Evolutionary conservation across 2,329 filamentous ascomycete genomes (phyloP).

Genomic region (Leptosphaerulina australis): DNA sequence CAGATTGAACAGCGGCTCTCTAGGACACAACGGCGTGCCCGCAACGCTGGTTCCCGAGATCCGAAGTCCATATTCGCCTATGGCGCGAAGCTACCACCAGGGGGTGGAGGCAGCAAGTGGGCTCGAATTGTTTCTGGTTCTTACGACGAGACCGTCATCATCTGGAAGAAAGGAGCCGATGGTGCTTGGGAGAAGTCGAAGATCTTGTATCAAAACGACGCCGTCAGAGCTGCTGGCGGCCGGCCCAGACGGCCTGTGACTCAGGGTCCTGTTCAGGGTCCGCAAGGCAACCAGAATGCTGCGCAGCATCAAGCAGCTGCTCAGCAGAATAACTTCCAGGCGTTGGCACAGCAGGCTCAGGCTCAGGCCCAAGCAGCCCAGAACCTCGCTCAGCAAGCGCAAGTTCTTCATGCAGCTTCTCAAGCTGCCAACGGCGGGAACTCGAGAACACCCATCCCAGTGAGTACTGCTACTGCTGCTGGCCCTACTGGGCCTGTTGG

Average conservation of each 20-base stretch:
- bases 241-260: constrained; percentile 40
- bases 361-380: constrained; percentile 45
- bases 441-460: constrained; percentile 9
- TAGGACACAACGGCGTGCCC: constrained; percentile 44
- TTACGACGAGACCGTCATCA: constrained; percentile 93
- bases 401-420: constrained; percentile 45
- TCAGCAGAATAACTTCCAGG: constrained; percentile 39
- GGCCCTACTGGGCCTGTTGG: too few species aligned
- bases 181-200: constrained; percentile 84
- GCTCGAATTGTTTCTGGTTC: constrained; percentile 96
- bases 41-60: constrained; percentile 74
- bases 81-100: constrained; percentile 86
- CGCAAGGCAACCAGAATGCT: constrained; percentile 17
- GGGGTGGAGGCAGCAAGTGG: constrained; percentile 86
- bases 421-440: constrained; percentile 26
- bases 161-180: constrained; percentile 87
- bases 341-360: constrained; percentile 46
- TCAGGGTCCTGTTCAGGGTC: constrained; percentile 26
- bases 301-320: constrained; percentile 25
- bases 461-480: constrained; percentile 8
- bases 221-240: constrained; percentile 56
- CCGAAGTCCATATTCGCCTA: constrained; percentile 79
- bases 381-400: constrained; percentile 43
- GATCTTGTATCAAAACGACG: constrained; percentile 75
- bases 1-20: constrained; percentile 43